A percentile compares a stretch with the other conserved stretches of the same genome.
phyloP scores from a whole-genome alignment of 23 red algal species.

The Agarophyton chilense region DNA sequence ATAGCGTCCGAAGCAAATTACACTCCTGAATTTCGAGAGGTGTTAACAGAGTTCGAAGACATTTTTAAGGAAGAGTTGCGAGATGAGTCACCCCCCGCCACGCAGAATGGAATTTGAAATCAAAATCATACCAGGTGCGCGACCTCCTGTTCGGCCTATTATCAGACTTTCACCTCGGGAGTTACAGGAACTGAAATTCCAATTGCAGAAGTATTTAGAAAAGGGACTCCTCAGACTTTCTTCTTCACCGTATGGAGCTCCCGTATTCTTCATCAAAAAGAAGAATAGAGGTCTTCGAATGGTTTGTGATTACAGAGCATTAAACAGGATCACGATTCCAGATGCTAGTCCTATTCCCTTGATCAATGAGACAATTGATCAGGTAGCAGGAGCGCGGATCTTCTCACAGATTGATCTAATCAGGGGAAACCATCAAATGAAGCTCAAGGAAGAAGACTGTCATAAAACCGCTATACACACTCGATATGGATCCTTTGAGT shows the following conservation, averaged over 20 bases:
- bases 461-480: conserved; percentile 20
- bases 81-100: not conserved
- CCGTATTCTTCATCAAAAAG: conserved; percentile 51
- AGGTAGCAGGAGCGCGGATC: conserved; percentile 32
- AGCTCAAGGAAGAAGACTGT: conserved; percentile 7
- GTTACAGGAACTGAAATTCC: conserved; percentile 7
- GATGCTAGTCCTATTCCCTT: conserved; percentile 32
- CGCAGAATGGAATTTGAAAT: conserved; percentile 18
- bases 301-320: conserved; percentile 35
- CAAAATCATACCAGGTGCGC: not conserved
- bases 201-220: not conserved
- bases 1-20: not conserved
- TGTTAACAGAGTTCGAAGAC: not conserved
- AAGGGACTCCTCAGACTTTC: conserved; percentile 13
- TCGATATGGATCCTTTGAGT: conserved; percentile 47
- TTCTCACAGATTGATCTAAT: conserved; percentile 49
- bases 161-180: not conserved
- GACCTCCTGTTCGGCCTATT: not conserved
- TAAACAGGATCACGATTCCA: conserved; percentile 42
- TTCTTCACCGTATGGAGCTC: conserved; percentile 26
- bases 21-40: not conserved
- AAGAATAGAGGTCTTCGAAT: conserved; percentile 31
- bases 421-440: conserved; percentile 37
- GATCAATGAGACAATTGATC: conserved; percentile 46
- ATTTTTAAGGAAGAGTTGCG: conserved; percentile 22